phyloP scores from a whole-genome alignment of 2,329 filamentous ascomycete species.

The Aspergillus novofumigatus region DNA sequence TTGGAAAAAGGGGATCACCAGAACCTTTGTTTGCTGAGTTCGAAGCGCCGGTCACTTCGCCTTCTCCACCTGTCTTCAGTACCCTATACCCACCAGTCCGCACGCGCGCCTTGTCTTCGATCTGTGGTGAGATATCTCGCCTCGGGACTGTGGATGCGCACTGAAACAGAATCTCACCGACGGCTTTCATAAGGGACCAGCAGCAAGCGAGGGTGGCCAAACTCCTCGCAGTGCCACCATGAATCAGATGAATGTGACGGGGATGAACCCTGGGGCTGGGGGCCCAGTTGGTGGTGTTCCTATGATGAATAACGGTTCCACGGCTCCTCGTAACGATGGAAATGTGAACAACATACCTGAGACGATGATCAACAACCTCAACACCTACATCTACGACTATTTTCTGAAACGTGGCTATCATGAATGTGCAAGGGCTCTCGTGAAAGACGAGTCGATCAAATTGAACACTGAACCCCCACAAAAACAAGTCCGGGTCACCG shows the following conservation, averaged over 20 bases:
- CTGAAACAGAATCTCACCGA: conserved; percentile 16
- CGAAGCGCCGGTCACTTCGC: conserved; percentile 7
- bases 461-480: conserved; percentile 54
- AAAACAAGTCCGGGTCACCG: conserved; percentile 68
- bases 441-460: conserved; percentile 57
- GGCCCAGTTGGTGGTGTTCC: conserved; percentile 55
- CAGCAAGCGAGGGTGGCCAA: conserved; percentile 32
- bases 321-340: conserved; percentile 40
- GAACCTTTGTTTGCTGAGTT: conserved; percentile 1
- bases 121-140: conserved; percentile 18
- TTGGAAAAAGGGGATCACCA: background rate
- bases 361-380: conserved; percentile 44
- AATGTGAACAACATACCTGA: conserved; percentile 37
- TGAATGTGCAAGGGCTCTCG: conserved; percentile 73
- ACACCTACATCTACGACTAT: conserved; percentile 67
- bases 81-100: conserved; percentile 15
- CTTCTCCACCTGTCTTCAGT: conserved; percentile 14
- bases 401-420: conserved; percentile 82
- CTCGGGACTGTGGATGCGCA: conserved; percentile 32
- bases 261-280: conserved; percentile 52
- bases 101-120: conserved; percentile 25
- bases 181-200: conserved; percentile 26
- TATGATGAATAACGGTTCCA: conserved; percentile 51
- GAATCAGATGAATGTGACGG: conserved; percentile 56
- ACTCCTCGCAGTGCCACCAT: conserved; percentile 39